phyloP scores from a whole-genome alignment of 164 flowering plant species.

The Paratinospora sagittata region DNA sequence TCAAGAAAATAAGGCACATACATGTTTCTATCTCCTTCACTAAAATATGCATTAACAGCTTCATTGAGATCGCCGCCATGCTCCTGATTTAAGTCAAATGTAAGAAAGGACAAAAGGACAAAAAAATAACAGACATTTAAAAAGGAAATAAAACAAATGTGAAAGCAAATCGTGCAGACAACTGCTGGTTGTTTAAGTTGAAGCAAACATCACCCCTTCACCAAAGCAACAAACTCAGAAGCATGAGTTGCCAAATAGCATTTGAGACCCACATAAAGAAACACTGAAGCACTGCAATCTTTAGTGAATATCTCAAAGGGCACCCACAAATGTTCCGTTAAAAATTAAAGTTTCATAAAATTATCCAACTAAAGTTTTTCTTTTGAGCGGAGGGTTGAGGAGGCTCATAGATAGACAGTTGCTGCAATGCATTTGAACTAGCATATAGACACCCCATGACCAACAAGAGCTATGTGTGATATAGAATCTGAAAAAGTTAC shows the following conservation, averaged over 20 bases:
- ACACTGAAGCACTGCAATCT: background rate
- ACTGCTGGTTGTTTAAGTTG: background rate
- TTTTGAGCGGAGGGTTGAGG: no score
- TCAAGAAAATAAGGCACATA: conserved; percentile 13
- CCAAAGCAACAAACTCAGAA: background rate
- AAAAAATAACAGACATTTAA: background rate
- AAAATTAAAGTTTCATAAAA: background rate
- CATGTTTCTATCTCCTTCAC: conserved; percentile 61
- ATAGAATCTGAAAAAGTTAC: background rate
- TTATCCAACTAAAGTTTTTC: no score
- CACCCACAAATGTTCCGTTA: background rate
- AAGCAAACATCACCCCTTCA: background rate
- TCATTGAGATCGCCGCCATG: conserved; percentile 81
- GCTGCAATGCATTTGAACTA: background rate
- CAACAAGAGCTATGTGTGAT: background rate
- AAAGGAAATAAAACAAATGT: background rate
- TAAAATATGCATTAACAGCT: conserved; percentile 83
- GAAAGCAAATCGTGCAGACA: background rate
- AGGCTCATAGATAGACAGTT: background rate
- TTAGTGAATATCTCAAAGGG: background rate
- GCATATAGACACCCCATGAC: no score
- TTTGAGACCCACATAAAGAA: background rate
- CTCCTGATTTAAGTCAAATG: conserved; percentile 37
- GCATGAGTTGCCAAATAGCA: background rate
- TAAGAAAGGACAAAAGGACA: background rate